Evolutionary conservation across 2,329 filamentous ascomycete genomes (phyloP), one percentile per base, ranked within the genome.

Genomic region (Coniochaeta ligniaria): DNA sequence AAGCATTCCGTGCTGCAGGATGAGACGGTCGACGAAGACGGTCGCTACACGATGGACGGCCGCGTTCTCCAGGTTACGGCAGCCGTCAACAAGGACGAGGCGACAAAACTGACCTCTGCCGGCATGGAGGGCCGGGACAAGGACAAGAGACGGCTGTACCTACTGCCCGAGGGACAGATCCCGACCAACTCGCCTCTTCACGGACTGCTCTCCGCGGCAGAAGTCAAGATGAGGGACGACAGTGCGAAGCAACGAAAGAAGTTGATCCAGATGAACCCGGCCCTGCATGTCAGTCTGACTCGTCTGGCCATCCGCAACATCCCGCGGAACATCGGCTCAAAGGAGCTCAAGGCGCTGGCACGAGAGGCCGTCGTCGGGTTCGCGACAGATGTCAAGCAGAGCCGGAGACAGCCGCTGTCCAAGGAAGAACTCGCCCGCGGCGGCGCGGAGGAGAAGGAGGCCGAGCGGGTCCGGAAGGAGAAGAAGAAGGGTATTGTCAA

Each of bases 301-400:
- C 90, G 95, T 68, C 84, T 99, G 35, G 94, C 94, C 1, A 79
- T 99, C 60, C 91, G 95, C 67, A 99, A 99, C 71, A 83, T 99
- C 6, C 95, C 95, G 2, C 87, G 90, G 64, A 87, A 88, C 70
- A 81, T 97, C 64, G 88, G 83, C 26, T 90, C 91, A 26, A 98
- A 96, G 74, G 90, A 91, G 59, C 82, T 99, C 58, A 99, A 99
- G 73, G 88, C 91, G 47, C 83, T 99, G 54, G 95, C 95, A 12
- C 86, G 95, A 65, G 85, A 95, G 73, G 95, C 91, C n/a, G 85
- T 97, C 14, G 95, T 98, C 57, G 93, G 92, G 0, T 99, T 99
- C 69, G 93, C 95, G 45, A 89, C 82, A 63, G 95, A 99, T 68
- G 92, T 94, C 65, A 96, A 93, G 72, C 82, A 81, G 31, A 91